phyloP scores from a whole-genome alignment of 129 eudicot species.

The Rutidosis leptorrhynchoides region DNA sequence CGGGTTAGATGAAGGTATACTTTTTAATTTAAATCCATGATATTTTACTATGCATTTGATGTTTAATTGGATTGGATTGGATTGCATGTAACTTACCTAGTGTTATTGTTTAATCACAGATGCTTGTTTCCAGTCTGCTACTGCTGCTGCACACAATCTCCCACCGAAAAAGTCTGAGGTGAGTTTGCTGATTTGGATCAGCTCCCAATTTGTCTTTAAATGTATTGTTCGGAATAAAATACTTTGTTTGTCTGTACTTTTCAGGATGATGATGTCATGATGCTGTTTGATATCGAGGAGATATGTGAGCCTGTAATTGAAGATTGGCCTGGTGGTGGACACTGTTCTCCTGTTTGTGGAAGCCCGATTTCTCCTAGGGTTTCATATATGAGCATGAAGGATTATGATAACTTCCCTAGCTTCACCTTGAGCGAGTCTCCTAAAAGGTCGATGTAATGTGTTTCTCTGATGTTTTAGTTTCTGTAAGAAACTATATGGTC shows the following conservation, averaged over 20 bases:
- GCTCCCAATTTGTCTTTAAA: background rate
- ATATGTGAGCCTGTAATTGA: slow-evolving; percentile 27
- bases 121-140: slow-evolving; percentile 11
- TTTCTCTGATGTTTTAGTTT: background rate
- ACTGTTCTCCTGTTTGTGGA: slow-evolving; percentile 27
- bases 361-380: slow-evolving; percentile 46
- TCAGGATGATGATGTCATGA: slow-evolving; percentile 24
- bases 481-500: slow-evolving; percentile 18
- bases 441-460: slow-evolving; percentile 25
- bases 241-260: background rate
- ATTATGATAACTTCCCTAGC: slow-evolving; percentile 36
- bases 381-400: slow-evolving; percentile 29
- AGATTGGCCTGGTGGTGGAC: slow-evolving; percentile 22
- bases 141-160: background rate
- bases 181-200: slow-evolving; percentile 6
- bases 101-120: slow-evolving; percentile 24
- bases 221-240: background rate
- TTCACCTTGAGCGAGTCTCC: slow-evolving; percentile 44
- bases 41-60: background rate
- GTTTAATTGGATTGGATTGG: too few species aligned
- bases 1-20: slow-evolving; percentile 48
- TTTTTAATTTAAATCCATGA: background rate
- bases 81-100: background rate
- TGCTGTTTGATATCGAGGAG: slow-evolving; percentile 42
- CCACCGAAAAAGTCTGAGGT: slow-evolving; percentile 9